These are phyloP conservation scores for Candida sphagnicola DNA, from an alignment of 805 yeast species.

Conservation along the genomic window DNA sequence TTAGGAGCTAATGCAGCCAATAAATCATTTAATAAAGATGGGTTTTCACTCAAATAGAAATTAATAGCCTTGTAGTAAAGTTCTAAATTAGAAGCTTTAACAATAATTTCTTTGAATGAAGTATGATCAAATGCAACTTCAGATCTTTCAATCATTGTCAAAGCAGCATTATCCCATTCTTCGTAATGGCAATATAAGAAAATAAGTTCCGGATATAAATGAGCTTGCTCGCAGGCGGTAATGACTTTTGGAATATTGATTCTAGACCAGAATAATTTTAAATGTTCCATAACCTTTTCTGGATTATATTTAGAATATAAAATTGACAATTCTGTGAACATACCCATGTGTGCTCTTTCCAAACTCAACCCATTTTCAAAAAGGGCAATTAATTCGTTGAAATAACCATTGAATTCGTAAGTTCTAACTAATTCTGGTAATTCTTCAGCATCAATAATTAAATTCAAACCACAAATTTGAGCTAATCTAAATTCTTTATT, in stretches of 20 bases:
- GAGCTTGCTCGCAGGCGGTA: constrained; percentile 89
- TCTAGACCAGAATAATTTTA: constrained; percentile 97
- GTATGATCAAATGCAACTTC: constrained; percentile 90
- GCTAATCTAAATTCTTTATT: constrained; percentile 94
- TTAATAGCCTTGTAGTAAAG: constrained; percentile 96
- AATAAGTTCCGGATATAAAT: constrained; percentile 92
- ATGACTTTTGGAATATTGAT: constrained; percentile 96
- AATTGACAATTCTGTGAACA: constrained; percentile 95
- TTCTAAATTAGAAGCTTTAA: constrained; percentile 93
- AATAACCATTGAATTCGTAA: constrained; percentile 88
- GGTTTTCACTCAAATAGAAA: constrained; percentile 90
- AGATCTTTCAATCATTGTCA: constrained; percentile 93
- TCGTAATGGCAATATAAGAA: constrained; percentile 97
- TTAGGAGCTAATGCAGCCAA: constrained; percentile 81
- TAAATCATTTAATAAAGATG: constrained; percentile 83
- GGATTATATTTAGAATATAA: constrained; percentile 90
- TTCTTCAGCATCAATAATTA: constrained; percentile 97
- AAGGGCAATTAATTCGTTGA: constrained; percentile 84
- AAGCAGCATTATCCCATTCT: constrained; percentile 98
- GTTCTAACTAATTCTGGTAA: constrained; percentile 81
- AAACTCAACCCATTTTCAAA: constrained; percentile 94
- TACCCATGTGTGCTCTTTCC: constrained; percentile 99
- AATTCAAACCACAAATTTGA: constrained; percentile 96
- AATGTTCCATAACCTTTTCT: constrained; percentile 88
- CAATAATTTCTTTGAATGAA: constrained; percentile 90